Base-by-base conservation (phyloP, 2,329 filamentous ascomycete species). In the Penicillium sp. region DNA sequence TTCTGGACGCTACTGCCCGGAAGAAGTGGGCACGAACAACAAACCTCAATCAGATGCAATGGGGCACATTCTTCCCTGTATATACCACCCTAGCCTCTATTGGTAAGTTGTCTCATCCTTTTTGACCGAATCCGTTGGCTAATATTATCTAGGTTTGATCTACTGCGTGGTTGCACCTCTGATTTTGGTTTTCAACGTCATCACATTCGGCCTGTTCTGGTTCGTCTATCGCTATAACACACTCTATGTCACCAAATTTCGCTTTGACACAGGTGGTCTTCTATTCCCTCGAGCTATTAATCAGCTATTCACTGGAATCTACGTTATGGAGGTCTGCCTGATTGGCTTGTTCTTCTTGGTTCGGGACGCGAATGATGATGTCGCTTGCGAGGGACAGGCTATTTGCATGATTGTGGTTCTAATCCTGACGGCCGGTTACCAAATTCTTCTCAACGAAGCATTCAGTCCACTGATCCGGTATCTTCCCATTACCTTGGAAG, bases 1-100 rank as follows among this genome's bases (percentile, higher is more conserved):
- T 97, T 0, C 72, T 95, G 42, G 94, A 97, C 75, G 92, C 82
- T 52, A 99, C 94, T 2, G 83, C 85, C 2, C 78, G 86, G 55
- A 85, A 88, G 70, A 97, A 97, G 74, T 97, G 93, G 86, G 82
- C 79, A 6, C 85, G 94, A 51, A 92, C 96, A 67, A 93, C 90
- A 9, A 85, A 81, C 16, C 80, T 97, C 34, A 85, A 85, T 32
- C 84, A 85, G 48, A 86, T 97, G 60, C 85, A 86, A 53, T 99
- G 95, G 94, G 94, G 94, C 9, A 87, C 87, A 0, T 93, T 95
- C 78, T 99, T 97, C 73, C 94, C 94, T 0, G 87, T 96, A 0
- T 99, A 97, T 74, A 97, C 94, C 53, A 97, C 96, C 69, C 90
- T 99, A 65, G 94, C 92, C 42, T 95, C 90, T 61, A 97, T 99